phyloP scores from a whole-genome alignment of 2,329 filamentous ascomycete species.

The Coniochaeta sp. region DNA sequence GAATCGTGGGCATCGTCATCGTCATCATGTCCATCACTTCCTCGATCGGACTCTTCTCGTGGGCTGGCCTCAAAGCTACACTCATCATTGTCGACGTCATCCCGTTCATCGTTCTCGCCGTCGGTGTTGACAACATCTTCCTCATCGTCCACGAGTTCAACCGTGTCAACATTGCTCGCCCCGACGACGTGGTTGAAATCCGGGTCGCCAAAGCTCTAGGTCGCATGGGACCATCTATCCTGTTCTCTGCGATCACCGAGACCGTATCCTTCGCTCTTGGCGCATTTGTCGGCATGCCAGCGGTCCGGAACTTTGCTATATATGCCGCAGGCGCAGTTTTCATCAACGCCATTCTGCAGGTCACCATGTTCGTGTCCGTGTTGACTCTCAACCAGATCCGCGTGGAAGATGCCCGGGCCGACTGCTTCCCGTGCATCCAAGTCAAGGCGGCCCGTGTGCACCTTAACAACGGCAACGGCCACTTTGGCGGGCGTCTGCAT shows the following conservation, averaged over 20 bases:
- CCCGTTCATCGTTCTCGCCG: slow-evolving; percentile 90
- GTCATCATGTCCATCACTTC: slow-evolving; percentile 96
- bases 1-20: slow-evolving; percentile 89
- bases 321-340: slow-evolving; percentile 95
- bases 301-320: slow-evolving; percentile 92
- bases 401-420: slow-evolving; percentile 80
- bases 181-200: slow-evolving; percentile 80
- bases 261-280: slow-evolving; percentile 90
- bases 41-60: slow-evolving; percentile 91
- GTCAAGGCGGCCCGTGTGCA: slow-evolving; percentile 68
- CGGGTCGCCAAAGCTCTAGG: slow-evolving; percentile 84
- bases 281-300: slow-evolving; percentile 94
- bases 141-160: slow-evolving; percentile 98
- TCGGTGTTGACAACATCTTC: slow-evolving; percentile 98
- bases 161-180: slow-evolving; percentile 84
- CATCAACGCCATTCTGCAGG: slow-evolving; percentile 93
- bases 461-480: slow-evolving; percentile 55
- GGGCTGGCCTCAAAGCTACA: slow-evolving; percentile 85
- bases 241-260: slow-evolving; percentile 91
- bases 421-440: slow-evolving; percentile 86
- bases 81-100: slow-evolving; percentile 98
- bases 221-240: slow-evolving; percentile 92
- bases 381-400: slow-evolving; percentile 85
- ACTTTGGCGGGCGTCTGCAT: slow-evolving; percentile 44
- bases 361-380: slow-evolving; percentile 94